Evolutionary conservation across 176 grass and related monocot species (phyloP).

Genomic region (Raddia guianensis): DNA sequence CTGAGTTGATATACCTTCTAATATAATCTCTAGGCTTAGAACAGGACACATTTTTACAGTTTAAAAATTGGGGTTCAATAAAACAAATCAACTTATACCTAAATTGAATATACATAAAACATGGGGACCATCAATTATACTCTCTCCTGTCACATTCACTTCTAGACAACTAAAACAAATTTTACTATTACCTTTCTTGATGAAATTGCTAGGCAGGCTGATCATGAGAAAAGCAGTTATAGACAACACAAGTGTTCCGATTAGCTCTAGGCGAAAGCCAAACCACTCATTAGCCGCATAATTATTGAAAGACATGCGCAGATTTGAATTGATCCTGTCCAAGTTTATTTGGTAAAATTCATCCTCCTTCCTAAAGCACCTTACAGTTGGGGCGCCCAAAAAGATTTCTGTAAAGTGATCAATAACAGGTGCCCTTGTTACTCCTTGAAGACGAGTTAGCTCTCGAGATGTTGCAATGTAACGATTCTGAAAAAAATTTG

Average conservation of each 20-base stretch:
- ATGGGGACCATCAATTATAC: conserved; percentile 18
- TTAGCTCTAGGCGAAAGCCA: conserved; percentile 86
- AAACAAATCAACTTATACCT: conserved; percentile 6
- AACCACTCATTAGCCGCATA: conserved; percentile 84
- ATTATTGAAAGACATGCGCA: conserved; percentile 90
- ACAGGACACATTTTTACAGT: not conserved
- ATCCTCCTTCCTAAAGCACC: conserved; percentile 80
- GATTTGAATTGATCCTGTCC: conserved; percentile 78
- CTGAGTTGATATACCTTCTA: not conserved
- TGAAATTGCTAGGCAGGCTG: conserved; percentile 82
- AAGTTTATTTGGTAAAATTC: conserved; percentile 74
- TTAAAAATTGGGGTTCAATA: not conserved
- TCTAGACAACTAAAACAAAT: not conserved
- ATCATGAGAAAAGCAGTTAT: conserved; percentile 92
- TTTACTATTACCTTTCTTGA: conserved; percentile 76
- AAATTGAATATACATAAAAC: conserved; percentile 3
- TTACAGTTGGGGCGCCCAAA: conserved; percentile 72
- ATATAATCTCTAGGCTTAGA: not conserved
- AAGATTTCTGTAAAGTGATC: conserved; percentile 94
- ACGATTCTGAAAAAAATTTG: conserved; percentile 54
- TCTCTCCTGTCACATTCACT: not conserved
- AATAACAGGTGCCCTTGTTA: conserved; percentile 85
- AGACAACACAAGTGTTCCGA: conserved; percentile 80
- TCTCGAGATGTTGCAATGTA: conserved; percentile 87
- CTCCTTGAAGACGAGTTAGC: conserved; percentile 78